Base-by-base conservation (phyloP, 1,284 basidiomycete species). In the Ceratobasidium sp. region DNA sequence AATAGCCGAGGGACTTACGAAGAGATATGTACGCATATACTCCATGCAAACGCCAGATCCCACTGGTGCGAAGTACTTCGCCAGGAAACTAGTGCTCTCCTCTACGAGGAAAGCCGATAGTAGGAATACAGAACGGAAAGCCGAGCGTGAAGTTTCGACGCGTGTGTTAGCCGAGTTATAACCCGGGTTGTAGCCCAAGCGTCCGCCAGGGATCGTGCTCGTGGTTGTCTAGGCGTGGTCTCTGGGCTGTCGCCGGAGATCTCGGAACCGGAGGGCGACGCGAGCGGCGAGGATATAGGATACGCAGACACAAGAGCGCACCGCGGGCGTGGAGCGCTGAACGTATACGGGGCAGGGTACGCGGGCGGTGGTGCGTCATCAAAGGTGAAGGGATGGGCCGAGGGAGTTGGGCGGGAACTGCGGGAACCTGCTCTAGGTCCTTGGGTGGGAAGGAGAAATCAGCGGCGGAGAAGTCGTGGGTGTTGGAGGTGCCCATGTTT, bases 251-350 rank as follows among this genome's bases (percentile, higher is more conserved):
- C 74, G 54, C 60, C 76, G 60, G 74, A 71, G 69, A 78, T 59
- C 48, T 78, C 76, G 53, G 73, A 77, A 47, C 71, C 76, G 45
- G 45, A 59, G 51, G 76, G 74, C 59, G 65, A 67, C 8, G 75
- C 75, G 29, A 75, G 67, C 48, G 77, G 77, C 24, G 76, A 76
- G 15, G 76, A 74, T 64, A 78, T 78, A 29, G 77, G 71, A 59
- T 72, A 74, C 24, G 59, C 65, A 15, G 75, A 76, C 27, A 76
- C 75, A 62, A 76, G 75, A 7, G 48, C 45, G 56, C 44, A 59
- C 57, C 5, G 54, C 27, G 17, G 67, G 44, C n/a, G 29, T 47
- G 11, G 56, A 24, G 67, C 29, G 67, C 51, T 33, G 31, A 72
- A 60, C 45, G 29, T 57, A 62, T 62, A 62, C 47, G 69, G n/a